phyloP scores from a whole-genome alignment of 768 basidiomycete genomes.

The Hericium rajendrae region DNA sequence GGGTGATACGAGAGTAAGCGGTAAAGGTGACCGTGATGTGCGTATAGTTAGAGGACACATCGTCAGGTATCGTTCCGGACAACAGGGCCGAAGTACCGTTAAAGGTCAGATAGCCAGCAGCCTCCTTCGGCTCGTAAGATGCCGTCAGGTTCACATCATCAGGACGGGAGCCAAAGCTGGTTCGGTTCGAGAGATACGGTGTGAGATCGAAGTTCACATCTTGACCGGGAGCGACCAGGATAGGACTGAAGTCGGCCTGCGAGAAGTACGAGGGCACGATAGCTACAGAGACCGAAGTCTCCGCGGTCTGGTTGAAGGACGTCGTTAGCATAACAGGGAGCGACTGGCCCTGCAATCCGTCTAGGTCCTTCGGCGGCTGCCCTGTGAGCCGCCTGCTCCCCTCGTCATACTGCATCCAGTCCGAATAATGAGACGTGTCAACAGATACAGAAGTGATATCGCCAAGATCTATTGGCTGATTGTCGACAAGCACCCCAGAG shows the following conservation, averaged over 20 bases:
- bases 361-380: constrained; percentile 38
- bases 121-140: constrained; percentile 41
- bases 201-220: constrained; percentile 43
- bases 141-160: constrained; percentile 45
- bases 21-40: constrained; percentile 49
- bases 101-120: constrained; percentile 44
- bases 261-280: constrained; percentile 70
- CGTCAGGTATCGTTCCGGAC: constrained; percentile 44
- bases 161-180: constrained; percentile 21
- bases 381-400: constrained; percentile 53
- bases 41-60: constrained; percentile 25
- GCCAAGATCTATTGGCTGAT: constrained; percentile 39
- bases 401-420: constrained; percentile 56
- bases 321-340: constrained; percentile 59
- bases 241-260: constrained; percentile 41
- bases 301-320: constrained; percentile 56
- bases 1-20: constrained; percentile 56
- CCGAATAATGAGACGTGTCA: constrained; percentile 44
- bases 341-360: constrained; percentile 22
- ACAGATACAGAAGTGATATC: constrained; percentile 51
- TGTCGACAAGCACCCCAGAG: constrained; percentile 55
- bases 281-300: constrained; percentile 53
- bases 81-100: constrained; percentile 36
- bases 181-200: constrained; percentile 44
- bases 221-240: constrained; percentile 43